Conservation (phyloP, 2,329 filamentous ascomycete genomes). For the Ceratocystis lukuohia region DNA sequence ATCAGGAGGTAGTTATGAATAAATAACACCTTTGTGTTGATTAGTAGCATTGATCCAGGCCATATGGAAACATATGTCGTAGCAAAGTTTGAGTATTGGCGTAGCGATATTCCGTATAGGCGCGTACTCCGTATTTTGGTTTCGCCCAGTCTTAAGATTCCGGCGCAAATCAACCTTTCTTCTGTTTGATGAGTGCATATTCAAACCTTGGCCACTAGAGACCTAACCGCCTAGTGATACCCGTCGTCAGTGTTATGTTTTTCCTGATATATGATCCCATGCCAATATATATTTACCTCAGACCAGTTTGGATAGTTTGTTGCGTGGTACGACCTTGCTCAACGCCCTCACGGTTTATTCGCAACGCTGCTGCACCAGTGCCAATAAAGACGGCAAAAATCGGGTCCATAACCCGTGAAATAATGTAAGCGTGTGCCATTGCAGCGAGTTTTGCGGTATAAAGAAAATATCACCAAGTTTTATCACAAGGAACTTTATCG, state of each 20-base stretch:
- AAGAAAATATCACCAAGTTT: neutral
- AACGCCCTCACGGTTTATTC: slow-evolving; percentile 48
- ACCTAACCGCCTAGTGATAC: slow-evolving; percentile 22
- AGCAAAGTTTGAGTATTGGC: slow-evolving; percentile 1
- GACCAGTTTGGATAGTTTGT: slow-evolving; percentile 36
- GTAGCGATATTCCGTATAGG: neutral
- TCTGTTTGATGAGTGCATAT: neutral
- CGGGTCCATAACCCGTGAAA: slow-evolving; percentile 45
- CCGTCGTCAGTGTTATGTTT: slow-evolving; percentile 1
- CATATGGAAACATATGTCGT: neutral
- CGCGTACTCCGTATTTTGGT: neutral
- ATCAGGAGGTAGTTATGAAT: neutral
- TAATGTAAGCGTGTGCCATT: slow-evolving; percentile 43
- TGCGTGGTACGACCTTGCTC: slow-evolving; percentile 41
- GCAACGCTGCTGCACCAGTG: slow-evolving; percentile 39
- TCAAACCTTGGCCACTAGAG: slow-evolving; percentile 8
- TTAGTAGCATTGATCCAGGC: neutral
- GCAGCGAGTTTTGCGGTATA: slow-evolving; percentile 28
- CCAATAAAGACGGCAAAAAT: slow-evolving; percentile 46
- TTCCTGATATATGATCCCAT: no score
- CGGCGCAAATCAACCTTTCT: neutral
- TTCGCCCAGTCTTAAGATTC: neutral
- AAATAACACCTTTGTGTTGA: neutral
- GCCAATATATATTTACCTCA: slow-evolving; percentile 27
- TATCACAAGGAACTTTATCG: neutral